These are phyloP conservation scores for Aurinia saxatilis DNA, from an alignment of 345 rosid species.

Conservation along the genomic window DNA sequence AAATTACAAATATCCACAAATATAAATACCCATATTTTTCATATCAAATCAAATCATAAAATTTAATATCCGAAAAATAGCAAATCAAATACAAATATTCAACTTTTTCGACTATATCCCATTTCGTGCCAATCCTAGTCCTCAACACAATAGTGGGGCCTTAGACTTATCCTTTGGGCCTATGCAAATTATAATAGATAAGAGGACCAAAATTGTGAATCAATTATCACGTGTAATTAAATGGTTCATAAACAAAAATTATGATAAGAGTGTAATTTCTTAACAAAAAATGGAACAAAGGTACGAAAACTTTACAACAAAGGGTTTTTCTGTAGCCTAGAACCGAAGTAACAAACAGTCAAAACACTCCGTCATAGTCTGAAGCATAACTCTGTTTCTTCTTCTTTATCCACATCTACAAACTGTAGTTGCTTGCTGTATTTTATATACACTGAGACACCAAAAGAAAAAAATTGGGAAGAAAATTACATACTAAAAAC, in stretches of 20 bases:
- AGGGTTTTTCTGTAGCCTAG: background rate
- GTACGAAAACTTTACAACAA: background rate
- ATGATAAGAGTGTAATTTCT: background rate
- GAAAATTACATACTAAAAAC: background rate
- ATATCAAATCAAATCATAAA: too few species aligned
- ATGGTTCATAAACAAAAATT: background rate
- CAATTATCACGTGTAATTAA: background rate
- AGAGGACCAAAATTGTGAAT: background rate
- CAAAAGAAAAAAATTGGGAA: background rate
- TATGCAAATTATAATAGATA: background rate
- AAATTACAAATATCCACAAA: too few species aligned
- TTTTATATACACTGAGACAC: conserved; percentile 3
- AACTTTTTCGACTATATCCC: too few species aligned
- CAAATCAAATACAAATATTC: too few species aligned
- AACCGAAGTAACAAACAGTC: background rate
- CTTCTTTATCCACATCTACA: background rate
- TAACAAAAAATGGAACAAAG: background rate
- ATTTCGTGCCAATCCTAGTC: too few species aligned
- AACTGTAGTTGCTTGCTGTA: background rate
- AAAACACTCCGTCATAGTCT: background rate
- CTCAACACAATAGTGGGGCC: too few species aligned
- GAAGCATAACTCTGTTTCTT: background rate
- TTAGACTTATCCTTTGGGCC: too few species aligned
- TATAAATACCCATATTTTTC: too few species aligned
- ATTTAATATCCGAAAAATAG: too few species aligned